Percentiles rank a stretch among this genome's conserved stretches.
Evolutionary conservation across 768 basidiomycete genomes (phyloP).

Genomic region (Mycena vulgaris): DNA sequence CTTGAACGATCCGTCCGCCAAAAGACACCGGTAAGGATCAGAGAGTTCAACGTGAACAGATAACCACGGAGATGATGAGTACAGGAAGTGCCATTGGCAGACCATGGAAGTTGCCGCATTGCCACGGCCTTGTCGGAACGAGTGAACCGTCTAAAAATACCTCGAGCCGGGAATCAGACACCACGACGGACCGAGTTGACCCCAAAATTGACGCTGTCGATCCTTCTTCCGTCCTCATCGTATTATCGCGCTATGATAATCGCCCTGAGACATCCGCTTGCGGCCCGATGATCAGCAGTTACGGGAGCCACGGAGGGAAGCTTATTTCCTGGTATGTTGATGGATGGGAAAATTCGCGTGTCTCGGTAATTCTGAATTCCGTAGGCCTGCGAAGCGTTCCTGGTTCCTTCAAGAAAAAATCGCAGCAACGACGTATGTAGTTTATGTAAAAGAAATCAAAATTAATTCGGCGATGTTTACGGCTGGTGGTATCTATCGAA

Average conservation of each 20-base stretch:
- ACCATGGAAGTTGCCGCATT: not conserved
- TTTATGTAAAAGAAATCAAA: too few species aligned
- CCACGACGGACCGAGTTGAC: not conserved
- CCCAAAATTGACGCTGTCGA: not conserved
- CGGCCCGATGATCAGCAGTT: too few species aligned
- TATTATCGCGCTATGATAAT: not conserved
- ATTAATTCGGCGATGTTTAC: too few species aligned
- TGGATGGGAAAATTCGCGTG: too few species aligned
- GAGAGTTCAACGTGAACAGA: not conserved
- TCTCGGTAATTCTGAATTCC: too few species aligned
- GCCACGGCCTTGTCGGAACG: not conserved
- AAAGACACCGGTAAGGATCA: not conserved
- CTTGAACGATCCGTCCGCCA: not conserved
- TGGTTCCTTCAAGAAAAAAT: too few species aligned
- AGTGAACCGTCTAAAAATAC: not conserved
- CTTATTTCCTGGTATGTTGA: too few species aligned
- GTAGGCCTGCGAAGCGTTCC: too few species aligned
- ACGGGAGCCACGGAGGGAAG: too few species aligned
- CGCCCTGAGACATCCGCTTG: too few species aligned
- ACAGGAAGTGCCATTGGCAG: not conserved
- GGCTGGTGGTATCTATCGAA: too few species aligned
- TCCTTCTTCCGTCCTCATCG: conserved; percentile 3
- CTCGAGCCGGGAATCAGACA: not conserved
- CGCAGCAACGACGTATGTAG: too few species aligned
- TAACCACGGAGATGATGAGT: not conserved